These are phyloP conservation scores for Amanita muscaria DNA, from an alignment of 768 basidiomycete species.

Conservation along the genomic window DNA sequence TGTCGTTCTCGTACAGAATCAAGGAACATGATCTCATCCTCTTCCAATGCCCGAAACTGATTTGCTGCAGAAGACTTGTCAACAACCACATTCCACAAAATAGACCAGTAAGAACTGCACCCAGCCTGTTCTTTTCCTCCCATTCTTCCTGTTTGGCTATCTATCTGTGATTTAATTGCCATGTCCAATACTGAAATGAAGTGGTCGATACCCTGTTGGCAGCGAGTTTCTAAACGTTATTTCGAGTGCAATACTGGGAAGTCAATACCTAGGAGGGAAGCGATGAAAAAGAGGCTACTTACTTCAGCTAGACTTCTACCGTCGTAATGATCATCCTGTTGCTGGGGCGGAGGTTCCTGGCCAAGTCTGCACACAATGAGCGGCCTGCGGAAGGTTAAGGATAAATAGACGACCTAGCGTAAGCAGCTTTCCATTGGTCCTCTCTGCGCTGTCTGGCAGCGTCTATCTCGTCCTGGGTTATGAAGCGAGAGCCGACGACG, in stretches of 20 bases:
- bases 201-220: constrained; percentile 85
- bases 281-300: constrained; percentile 24
- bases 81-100: constrained; percentile 8
- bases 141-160: constrained; percentile 90
- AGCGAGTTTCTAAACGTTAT: constrained; percentile 69
- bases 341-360: constrained; percentile 68
- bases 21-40: constrained; percentile 85
- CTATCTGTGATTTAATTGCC: constrained; percentile 27
- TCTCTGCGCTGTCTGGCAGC: constrained; percentile 61
- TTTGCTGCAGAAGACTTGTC: constrained; percentile 42
- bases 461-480: constrained; percentile 73
- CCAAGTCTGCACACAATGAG: constrained; percentile 45
- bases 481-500: constrained; percentile 76
- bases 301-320: constrained; percentile 87
- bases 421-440: constrained; percentile 87
- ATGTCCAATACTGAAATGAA: too few relatives aligned
- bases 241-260: constrained; percentile 33
- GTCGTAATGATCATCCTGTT: constrained; percentile 69
- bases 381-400: constrained; percentile 2
- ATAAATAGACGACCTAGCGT: constrained; percentile 48
- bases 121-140: constrained; percentile 83
- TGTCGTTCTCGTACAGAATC: constrained; percentile 74
- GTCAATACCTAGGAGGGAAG: constrained; percentile 32
- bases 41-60: constrained; percentile 83
- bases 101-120: constrained; percentile 18